These are phyloP conservation scores for Arabis hirsuta DNA, from an alignment of 345 rosid species.

Conservation along the genomic window DNA sequence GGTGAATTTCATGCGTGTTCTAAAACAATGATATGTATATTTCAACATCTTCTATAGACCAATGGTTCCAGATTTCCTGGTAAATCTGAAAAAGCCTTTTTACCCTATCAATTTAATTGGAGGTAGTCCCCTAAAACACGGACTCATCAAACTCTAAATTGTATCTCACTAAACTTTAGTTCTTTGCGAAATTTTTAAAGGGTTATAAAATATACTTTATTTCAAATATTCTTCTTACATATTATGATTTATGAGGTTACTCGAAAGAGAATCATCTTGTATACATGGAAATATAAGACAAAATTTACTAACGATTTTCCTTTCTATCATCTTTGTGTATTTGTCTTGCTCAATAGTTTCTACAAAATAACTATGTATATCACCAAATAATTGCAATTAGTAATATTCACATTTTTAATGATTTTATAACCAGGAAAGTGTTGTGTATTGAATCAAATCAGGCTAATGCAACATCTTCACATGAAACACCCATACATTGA, in stretches of 20 bases:
- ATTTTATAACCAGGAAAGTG: not conserved
- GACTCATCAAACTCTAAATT: slow-evolving; percentile 36
- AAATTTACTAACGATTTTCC: not conserved
- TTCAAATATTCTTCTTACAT: not conserved
- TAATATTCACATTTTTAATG: not conserved
- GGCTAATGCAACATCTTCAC: not conserved
- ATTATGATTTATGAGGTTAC: not conserved
- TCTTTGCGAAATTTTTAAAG: not conserved
- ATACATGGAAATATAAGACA: not conserved
- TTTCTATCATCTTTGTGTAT: not conserved
- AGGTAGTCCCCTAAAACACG: slow-evolving; percentile 32
- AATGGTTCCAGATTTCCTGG: slow-evolving; percentile 43
- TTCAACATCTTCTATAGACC: slow-evolving; percentile 11
- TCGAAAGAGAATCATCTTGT: not conserved
- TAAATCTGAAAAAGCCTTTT: slow-evolving; percentile 23
- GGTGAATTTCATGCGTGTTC: slow-evolving; percentile 21
- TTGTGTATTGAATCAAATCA: not conserved
- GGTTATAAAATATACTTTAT: not conserved
- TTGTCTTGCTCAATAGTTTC: not conserved
- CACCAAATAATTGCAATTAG: not conserved
- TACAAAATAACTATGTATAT: not conserved
- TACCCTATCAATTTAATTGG: slow-evolving; percentile 25
- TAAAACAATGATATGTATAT: slow-evolving; percentile 23
- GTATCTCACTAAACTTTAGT: slow-evolving; percentile 23
- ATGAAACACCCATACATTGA: not conserved